Base-by-base conservation (phyloP, 768 basidiomycete species). In the Hirschioporus abietinus region DNA sequence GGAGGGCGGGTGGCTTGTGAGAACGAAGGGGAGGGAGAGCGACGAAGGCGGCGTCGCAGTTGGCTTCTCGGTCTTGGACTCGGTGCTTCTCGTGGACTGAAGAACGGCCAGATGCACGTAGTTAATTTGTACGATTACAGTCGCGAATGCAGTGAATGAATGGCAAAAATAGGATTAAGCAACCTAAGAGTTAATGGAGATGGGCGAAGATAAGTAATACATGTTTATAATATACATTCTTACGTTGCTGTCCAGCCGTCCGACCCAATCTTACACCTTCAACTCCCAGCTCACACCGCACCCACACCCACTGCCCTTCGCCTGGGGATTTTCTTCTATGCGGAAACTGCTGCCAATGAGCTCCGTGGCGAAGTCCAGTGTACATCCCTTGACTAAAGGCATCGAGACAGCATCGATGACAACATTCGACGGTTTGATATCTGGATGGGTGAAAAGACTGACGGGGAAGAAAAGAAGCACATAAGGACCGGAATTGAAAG, bases 231-330 rank as follows among this genome's bases (percentile, higher is more conserved):
- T 30, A 30, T 30, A 30, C 30, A 30, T 30, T 30, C 30, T 30
- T 30, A 30, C 30, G 30, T n/a, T n/a, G n/a, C n/a, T n/a, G n/a
- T n/a, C n/a, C n/a, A n/a, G n/a, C n/a, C n/a, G n/a, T 30, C 30
- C 8, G 2, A 8, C 8, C 30, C 8, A 30, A 30, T 30, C 30
- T 71, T 66, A 80, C 23, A 74, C 69, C 73, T 93, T 92, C 66
- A 93, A 80, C 74, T 96, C 95, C 95, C 94, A 97, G 73, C 94
- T 96, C 24, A 98, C 89, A 18, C 96, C 96, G 72, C 96, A 99
- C 1, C 96, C 96, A 69, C 96, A 99, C 0, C 93, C 93, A 60
- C 84, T 86, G 1, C 93, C 93, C 70, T 93, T 90, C 0, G 96
- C 91, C 76, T 93, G 92, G 0, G 96, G 96, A 71, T 99, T 99